Conservation (phyloP, 768 basidiomycete genomes). For the Daedalea quercina region DNA sequence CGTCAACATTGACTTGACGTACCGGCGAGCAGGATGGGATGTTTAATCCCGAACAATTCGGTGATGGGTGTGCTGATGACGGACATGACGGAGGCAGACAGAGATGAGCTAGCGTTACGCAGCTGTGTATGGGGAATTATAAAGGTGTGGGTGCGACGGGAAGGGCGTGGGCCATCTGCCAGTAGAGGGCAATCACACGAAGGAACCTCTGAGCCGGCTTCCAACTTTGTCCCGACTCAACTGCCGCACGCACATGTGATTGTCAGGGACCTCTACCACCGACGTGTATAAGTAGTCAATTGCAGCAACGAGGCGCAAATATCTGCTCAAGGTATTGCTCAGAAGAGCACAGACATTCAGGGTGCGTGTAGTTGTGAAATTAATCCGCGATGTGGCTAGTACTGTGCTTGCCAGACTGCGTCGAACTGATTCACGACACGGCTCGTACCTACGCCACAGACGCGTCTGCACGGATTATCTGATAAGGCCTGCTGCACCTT, state of each 20-base stretch:
- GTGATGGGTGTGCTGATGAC: slow-evolving; percentile 80
- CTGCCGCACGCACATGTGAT: neutral
- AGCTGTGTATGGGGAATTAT: neutral
- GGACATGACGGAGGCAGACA: slow-evolving; percentile 35
- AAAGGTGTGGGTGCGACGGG: neutral
- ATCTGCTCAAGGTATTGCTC: no score
- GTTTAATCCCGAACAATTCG: slow-evolving; percentile 81
- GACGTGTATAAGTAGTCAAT: no score
- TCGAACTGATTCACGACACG: no score
- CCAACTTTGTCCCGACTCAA: neutral
- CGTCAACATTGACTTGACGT: neutral
- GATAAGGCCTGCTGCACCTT: no score
- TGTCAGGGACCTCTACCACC: neutral
- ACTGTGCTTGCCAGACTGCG: no score
- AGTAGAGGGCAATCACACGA: neutral
- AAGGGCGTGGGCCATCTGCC: no score
- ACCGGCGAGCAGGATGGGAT: slow-evolving; percentile 85
- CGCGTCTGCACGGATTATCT: no score
- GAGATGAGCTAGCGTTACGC: neutral
- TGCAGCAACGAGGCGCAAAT: no score
- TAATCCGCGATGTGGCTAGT: no score
- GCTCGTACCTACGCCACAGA: no score
- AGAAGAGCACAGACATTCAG: no score
- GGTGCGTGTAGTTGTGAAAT: no score
- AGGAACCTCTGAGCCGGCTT: neutral